Percentiles rank a stretch among this genome's conserved stretches.
phyloP scores from a whole-genome alignment of 257 asterid species.

The Osmanthus fragrans region DNA sequence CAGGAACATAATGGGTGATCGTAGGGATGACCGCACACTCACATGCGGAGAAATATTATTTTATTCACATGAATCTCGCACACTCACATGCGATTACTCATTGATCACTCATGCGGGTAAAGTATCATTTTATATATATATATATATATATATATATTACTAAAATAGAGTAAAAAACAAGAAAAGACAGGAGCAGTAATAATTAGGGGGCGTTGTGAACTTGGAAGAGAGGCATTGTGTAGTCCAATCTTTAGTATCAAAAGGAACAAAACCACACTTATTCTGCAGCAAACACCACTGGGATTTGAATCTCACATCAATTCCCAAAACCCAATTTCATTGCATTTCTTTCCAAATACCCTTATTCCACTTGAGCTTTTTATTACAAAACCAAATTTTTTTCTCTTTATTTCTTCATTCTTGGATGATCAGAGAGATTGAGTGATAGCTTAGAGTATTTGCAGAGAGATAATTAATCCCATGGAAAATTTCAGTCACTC shows the following conservation, averaged over 20 bases:
- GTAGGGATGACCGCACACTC: too few species aligned
- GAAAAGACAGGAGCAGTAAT: neutral
- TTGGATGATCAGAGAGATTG: neutral
- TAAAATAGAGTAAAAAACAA: too few species aligned
- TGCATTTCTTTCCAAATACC: conserved; percentile 37
- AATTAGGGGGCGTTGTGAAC: conserved; percentile 1
- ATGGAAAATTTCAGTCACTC: conserved; percentile 37
- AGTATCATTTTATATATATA: too few species aligned
- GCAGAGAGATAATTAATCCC: neutral
- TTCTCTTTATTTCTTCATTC: neutral
- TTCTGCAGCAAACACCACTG: conserved; percentile 7
- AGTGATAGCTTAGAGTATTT: neutral
- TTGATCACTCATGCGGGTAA: too few species aligned
- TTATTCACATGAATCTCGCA: too few species aligned
- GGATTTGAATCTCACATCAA: conserved; percentile 33
- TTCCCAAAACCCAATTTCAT: conserved; percentile 24
- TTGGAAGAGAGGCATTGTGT: conserved; percentile 3
- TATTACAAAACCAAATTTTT: conserved; percentile 22
- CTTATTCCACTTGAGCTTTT: conserved; percentile 18
- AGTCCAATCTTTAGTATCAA: conserved; percentile 47
- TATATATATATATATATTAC: too few species aligned
- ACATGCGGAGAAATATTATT: too few species aligned
- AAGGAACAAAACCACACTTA: conserved; percentile 35
- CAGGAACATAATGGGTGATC: too few species aligned
- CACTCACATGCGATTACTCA: too few species aligned